Evolutionary conservation across 129 eudicot genomes (phyloP).

Genomic region (Chrysanthemum lavandulifolium): DNA sequence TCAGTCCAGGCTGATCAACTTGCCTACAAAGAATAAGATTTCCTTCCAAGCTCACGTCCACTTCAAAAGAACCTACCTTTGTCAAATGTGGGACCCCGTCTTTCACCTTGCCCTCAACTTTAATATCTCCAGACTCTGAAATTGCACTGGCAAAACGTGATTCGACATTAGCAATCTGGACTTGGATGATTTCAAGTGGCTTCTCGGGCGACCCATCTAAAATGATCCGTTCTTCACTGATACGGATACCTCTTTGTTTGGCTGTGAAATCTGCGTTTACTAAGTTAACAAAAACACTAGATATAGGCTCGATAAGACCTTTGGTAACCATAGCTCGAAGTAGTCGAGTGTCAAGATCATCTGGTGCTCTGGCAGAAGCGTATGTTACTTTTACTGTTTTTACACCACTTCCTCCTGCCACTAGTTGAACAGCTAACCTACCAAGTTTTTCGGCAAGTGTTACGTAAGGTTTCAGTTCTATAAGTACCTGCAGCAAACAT

Average conservation of each 20-base stretch:
- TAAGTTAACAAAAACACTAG: conserved; percentile 63
- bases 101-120: conserved; percentile 75
- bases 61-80: conserved; percentile 82
- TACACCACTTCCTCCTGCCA: conserved; percentile 90
- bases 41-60: conserved; percentile 82
- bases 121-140: conserved; percentile 72
- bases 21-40: conserved; percentile 75
- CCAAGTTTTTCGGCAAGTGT: conserved; percentile 90
- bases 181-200: conserved; percentile 72
- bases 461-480: conserved; percentile 75
- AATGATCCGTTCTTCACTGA: conserved; percentile 65
- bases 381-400: conserved; percentile 72
- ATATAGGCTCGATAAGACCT: conserved; percentile 83
- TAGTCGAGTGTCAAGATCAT: conserved; percentile 84
- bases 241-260: conserved; percentile 71
- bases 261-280: conserved; percentile 89
- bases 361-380: conserved; percentile 86
- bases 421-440: conserved; percentile 83
- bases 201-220: conserved; percentile 78
- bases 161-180: conserved; percentile 83
- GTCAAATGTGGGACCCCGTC: conserved; percentile 79
- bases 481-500: conserved; percentile 51
- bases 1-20: conserved; percentile 90
- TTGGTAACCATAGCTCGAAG: conserved; percentile 91
- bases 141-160: conserved; percentile 78